These are phyloP conservation scores for Solanum appendiculatum DNA, from an alignment of 257 asterid genomes.

Conservation along the genomic window DNA sequence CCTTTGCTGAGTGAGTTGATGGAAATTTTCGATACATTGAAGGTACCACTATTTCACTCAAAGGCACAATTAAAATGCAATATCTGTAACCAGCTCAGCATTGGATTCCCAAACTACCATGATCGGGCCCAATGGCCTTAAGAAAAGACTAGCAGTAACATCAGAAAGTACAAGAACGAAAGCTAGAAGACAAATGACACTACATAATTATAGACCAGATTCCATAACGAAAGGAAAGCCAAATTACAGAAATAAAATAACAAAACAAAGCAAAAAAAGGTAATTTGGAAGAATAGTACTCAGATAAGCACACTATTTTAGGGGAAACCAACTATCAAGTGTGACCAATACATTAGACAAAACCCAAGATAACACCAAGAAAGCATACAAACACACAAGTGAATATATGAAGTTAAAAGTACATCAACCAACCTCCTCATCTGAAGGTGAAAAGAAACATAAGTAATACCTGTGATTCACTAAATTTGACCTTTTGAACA, in stretches of 20 bases:
- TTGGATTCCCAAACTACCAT: neutral
- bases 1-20: neutral
- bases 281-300: neutral
- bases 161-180: conserved; percentile 5
- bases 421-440: neutral
- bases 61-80: neutral
- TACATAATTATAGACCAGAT: neutral
- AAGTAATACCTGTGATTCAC: conserved; percentile 60
- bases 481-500: conserved; percentile 47
- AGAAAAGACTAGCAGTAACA: neutral
- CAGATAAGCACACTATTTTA: neutral
- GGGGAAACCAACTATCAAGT: neutral
- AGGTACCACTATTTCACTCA: neutral
- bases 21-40: neutral
- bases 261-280: neutral
- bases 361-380: neutral
- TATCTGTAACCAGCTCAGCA: neutral
- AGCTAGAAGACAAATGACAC: neutral
- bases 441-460: neutral
- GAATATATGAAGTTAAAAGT: neutral
- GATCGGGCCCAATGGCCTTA: neutral
- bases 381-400: neutral
- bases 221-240: neutral
- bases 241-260: neutral
- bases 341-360: neutral